A percentile compares a stretch with the other conserved stretches of the same genome.
These are phyloP conservation scores for Magnolia kwangsiensis DNA, from an alignment of 164 flowering plant genomes.

Conservation along the genomic window DNA sequence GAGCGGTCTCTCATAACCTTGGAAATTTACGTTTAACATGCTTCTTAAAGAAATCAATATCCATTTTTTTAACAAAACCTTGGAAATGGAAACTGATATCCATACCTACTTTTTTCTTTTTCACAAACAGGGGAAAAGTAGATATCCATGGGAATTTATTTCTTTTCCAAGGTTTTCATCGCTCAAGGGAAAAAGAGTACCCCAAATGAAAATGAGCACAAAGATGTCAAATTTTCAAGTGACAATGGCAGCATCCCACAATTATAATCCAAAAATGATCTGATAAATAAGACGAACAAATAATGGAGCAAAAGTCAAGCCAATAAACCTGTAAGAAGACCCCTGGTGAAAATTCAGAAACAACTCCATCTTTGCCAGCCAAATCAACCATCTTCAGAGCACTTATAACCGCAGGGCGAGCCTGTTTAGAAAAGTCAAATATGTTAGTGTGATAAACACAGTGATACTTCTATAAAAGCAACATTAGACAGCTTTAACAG, in stretches of 20 bases:
- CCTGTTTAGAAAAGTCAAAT: constrained; percentile 39
- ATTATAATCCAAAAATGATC: not conserved
- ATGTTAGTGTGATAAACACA: constrained; percentile 8
- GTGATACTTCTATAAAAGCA: not conserved
- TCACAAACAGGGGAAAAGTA: too few species aligned
- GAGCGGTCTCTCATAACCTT: too few species aligned
- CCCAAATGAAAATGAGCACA: too few species aligned
- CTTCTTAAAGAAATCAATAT: too few species aligned
- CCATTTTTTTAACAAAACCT: too few species aligned
- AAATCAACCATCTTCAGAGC: constrained; percentile 62
- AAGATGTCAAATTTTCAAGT: too few species aligned
- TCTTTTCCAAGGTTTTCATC: too few species aligned
- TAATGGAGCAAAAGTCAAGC: constrained; percentile 1
- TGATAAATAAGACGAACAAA: not conserved
- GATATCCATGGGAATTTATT: too few species aligned
- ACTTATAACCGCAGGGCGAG: constrained; percentile 73
- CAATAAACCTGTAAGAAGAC: constrained; percentile 82
- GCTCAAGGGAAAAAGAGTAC: too few species aligned
- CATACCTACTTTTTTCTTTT: too few species aligned
- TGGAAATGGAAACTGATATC: too few species aligned
- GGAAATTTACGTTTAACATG: too few species aligned
- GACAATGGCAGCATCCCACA: not conserved
- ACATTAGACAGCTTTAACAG: not conserved
- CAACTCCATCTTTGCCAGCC: constrained; percentile 74
- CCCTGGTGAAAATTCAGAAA: constrained; percentile 80